Evolutionary conservation across 2,329 filamentous ascomycete genomes (phyloP).

Genomic region (Aspergillus pseudoglaucus): DNA sequence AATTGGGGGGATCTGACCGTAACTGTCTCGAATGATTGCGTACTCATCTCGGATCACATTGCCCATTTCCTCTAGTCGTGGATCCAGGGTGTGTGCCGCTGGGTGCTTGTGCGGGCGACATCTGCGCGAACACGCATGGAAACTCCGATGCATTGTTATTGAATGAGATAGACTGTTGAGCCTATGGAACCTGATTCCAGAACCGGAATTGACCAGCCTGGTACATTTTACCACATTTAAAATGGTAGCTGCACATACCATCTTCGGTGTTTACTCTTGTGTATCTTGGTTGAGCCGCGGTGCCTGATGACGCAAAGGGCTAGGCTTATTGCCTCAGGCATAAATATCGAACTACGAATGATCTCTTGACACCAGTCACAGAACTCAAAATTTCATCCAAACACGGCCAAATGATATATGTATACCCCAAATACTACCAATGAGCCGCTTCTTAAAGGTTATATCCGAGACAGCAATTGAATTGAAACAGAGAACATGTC

Average conservation of each 20-base stretch:
- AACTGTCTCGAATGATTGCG: slow-evolving; percentile 51
- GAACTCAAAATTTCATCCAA: neutral
- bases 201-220: neutral
- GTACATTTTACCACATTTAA: slow-evolving; percentile 1
- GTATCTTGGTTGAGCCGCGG: neutral
- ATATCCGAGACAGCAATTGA: neutral
- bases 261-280: slow-evolving; percentile 7
- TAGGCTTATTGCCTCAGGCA: slow-evolving; percentile 4
- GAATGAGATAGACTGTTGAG: neutral
- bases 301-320: neutral
- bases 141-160: slow-evolving; percentile 6
- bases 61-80: slow-evolving; percentile 47
- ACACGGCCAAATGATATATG: neutral
- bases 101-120: slow-evolving; percentile 5
- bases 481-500: slow-evolving; percentile 9
- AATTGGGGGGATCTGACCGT: slow-evolving; percentile 37
- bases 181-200: neutral
- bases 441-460: too few species aligned
- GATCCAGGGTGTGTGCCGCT: slow-evolving; percentile 31
- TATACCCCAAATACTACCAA: neutral
- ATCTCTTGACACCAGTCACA: neutral
- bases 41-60: slow-evolving; percentile 56
- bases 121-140: slow-evolving; percentile 12
- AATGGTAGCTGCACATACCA: slow-evolving; percentile 13
- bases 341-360: neutral